phyloP scores from a whole-genome alignment of 495 filamentous ascomycete species.

The Trichocladium antarcticum region DNA sequence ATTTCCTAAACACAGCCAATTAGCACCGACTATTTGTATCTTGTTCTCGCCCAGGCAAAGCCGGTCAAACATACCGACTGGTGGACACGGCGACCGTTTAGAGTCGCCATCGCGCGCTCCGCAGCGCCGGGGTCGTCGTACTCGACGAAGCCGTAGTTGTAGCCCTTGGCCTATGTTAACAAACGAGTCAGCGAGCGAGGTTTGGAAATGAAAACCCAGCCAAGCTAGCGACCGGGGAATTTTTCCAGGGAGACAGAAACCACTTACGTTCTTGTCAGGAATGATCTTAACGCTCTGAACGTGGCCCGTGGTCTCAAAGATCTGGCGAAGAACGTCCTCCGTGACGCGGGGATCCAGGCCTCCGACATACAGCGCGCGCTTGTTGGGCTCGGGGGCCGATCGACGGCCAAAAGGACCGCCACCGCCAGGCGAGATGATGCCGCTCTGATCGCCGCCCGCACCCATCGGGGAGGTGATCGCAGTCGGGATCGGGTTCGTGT shows the following conservation, averaged over 20 bases:
- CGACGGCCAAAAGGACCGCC: conserved; percentile 76
- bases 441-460: conserved; percentile 44
- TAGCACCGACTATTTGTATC: not conserved
- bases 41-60: not conserved
- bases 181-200: conserved; percentile 1
- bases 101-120: conserved; percentile 91
- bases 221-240: not conserved
- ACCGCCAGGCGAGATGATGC: conserved; percentile 72
- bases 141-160: conserved; percentile 99
- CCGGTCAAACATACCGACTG: conserved; percentile 58
- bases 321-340: conserved; percentile 92
- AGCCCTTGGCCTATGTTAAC: conserved; percentile 66
- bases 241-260: not conserved
- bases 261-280: conserved; percentile 90
- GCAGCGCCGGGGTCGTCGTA: conserved; percentile 96
- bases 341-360: conserved; percentile 92
- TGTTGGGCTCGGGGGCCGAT: conserved; percentile 95
- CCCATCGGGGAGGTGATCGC: conserved; percentile 84
- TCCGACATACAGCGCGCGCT: conserved; percentile 92
- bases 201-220: not conserved
- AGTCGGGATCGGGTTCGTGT: conserved; percentile 90
- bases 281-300: conserved; percentile 99
- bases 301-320: conserved; percentile 97
- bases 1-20: conserved; percentile 62
- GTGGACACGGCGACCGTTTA: conserved; percentile 91